These are phyloP conservation scores for Trypanosoma lewisi DNA, from an alignment of 208 protist species.

Conservation along the genomic window DNA sequence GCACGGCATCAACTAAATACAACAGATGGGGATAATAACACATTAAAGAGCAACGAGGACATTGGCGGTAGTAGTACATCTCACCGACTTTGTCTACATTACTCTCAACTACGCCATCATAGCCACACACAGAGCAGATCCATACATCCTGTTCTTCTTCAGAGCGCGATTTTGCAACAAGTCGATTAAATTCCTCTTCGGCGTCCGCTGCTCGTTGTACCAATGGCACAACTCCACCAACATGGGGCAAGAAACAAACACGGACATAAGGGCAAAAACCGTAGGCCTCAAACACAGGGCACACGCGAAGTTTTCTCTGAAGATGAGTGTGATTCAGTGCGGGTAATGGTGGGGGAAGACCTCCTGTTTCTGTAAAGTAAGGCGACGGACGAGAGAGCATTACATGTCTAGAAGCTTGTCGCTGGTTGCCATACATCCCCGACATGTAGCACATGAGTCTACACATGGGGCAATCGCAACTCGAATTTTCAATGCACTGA, in stretches of 20 bases:
- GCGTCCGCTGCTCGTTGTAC: constrained; percentile 31
- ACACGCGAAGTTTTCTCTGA: constrained; percentile 27
- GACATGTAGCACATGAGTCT: constrained; percentile 58
- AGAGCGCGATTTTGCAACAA: constrained; percentile 35
- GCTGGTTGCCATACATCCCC: constrained; percentile 68
- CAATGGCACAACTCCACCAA: constrained; percentile 19
- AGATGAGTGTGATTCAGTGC: constrained; percentile 15
- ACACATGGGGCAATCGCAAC: constrained; percentile 76
- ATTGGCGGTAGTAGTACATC: constrained; percentile 70
- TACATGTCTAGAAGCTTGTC: constrained; percentile 74
- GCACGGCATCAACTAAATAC: constrained; percentile 71
- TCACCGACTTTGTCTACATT: constrained; percentile 60
- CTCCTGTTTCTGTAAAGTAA: constrained; percentile 32
- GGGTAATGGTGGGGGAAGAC: constrained; percentile 44
- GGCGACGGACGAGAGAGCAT: constrained; percentile 70
- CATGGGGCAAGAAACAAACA: constrained; percentile 78
- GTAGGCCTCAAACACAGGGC: constrained; percentile 65
- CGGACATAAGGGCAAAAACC: constrained; percentile 78
- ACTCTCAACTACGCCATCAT: constrained; percentile 53
- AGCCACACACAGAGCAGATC: constrained; percentile 78
- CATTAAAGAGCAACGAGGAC: constrained; percentile 66
- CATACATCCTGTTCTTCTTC: constrained; percentile 52
- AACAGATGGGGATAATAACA: constrained; percentile 84
- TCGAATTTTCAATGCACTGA: constrained; percentile 5
- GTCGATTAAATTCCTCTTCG: constrained; percentile 57